These are phyloP conservation scores for Gremmenia infestans DNA, from an alignment of 2,329 filamentous ascomycete species.

Conservation along the genomic window DNA sequence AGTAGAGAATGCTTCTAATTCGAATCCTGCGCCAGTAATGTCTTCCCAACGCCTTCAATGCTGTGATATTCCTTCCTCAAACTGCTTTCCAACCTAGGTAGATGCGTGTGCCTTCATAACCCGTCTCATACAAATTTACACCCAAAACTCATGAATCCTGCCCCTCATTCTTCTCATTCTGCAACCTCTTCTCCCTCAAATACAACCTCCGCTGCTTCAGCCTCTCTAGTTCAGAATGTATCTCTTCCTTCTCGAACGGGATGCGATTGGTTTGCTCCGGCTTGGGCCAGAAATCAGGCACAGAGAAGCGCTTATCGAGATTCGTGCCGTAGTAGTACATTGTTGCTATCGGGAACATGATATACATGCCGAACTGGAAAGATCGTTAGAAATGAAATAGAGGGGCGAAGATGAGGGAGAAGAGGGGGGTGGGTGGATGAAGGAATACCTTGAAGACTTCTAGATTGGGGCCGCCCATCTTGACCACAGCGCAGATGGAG, in stretches of 20 bases:
- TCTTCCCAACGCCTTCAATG: slow-evolving; percentile 20
- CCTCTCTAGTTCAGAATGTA: slow-evolving; percentile 59
- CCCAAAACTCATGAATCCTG: not conserved
- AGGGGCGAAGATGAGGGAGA: not conserved
- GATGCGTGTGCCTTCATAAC: slow-evolving; percentile 4
- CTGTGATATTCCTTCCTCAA: slow-evolving; percentile 4
- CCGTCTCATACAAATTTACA: not conserved
- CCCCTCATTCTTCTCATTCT: slow-evolving; percentile 5
- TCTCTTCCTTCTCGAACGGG: slow-evolving; percentile 74
- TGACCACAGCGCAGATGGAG: slow-evolving; percentile 18
- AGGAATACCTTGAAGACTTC: slow-evolving; percentile 82
- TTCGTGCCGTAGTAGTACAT: slow-evolving; percentile 99
- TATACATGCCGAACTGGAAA: slow-evolving; percentile 88
- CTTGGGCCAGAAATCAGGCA: slow-evolving; percentile 91
- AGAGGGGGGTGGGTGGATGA: not conserved
- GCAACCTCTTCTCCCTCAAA: slow-evolving; percentile 33
- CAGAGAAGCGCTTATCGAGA: slow-evolving; percentile 84
- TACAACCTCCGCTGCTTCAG: slow-evolving; percentile 26
- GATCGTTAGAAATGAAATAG: slow-evolving; percentile 6
- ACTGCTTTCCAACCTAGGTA: not conserved
- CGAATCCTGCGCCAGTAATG: not conserved
- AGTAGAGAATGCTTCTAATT: not conserved
- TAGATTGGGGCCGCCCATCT: slow-evolving; percentile 80
- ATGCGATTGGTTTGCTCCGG: slow-evolving; percentile 70
- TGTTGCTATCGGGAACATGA: slow-evolving; percentile 97